Conservation (phyloP, 2,329 filamentous ascomycete genomes). For the Penicillium thymicola region DNA sequence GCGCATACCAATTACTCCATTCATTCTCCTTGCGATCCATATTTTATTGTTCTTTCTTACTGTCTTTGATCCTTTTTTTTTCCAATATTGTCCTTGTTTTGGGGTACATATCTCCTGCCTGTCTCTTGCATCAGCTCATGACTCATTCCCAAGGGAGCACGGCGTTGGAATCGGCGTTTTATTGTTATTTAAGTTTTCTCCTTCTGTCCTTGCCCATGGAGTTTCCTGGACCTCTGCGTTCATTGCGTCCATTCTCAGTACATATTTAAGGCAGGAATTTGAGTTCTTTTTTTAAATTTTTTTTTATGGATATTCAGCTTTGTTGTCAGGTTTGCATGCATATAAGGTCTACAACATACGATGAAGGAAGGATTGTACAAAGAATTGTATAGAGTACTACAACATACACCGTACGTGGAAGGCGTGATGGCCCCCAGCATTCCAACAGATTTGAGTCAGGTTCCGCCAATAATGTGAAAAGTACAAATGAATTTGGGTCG, state of each 20-base stretch:
- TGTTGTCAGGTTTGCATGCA: neutral
- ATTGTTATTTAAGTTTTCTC: neutral
- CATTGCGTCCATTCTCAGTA: neutral
- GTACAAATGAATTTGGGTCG: neutral
- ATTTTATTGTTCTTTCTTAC: constrained; percentile 2
- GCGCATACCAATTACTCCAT: neutral
- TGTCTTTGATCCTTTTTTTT: constrained; percentile 8
- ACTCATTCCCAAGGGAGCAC: constrained; percentile 20
- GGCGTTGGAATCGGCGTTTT: constrained; percentile 22
- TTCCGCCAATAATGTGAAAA: neutral
- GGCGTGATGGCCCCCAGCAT: neutral
- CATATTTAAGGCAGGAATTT: neutral
- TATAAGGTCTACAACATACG: neutral
- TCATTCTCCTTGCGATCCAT: neutral
- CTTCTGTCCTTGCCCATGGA: neutral
- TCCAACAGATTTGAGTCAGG: neutral
- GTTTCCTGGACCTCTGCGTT: constrained; percentile 1
- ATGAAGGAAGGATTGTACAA: neutral
- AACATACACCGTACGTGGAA: neutral
- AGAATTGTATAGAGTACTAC: neutral
- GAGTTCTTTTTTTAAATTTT: neutral
- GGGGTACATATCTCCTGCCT: constrained; percentile 7
- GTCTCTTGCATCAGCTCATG: constrained; percentile 19
- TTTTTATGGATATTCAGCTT: neutral
- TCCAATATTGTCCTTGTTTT: neutral